A percentile compares a stretch with the other conserved stretches of the same genome.
These are phyloP conservation scores for Boletus semigastroideus DNA, from an alignment of 1,284 basidiomycete species.

Conservation along the genomic window DNA sequence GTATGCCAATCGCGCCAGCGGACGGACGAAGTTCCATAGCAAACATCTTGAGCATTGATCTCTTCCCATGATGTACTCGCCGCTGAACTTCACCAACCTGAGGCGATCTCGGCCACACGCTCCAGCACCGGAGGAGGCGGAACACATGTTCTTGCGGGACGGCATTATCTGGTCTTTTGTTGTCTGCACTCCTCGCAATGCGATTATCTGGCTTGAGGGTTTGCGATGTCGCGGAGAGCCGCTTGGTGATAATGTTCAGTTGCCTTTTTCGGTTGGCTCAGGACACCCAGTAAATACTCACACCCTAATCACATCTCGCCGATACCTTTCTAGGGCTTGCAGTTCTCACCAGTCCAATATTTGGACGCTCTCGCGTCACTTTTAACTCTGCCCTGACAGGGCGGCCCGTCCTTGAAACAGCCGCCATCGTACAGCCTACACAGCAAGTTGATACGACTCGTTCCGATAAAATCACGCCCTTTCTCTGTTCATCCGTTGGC, in stretches of 20 bases:
- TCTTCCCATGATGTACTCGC: too few relatives aligned
- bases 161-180: background rate
- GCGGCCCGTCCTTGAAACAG: background rate
- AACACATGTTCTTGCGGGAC: background rate
- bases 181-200: background rate
- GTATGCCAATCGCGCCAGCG: background rate
- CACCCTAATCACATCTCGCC: background rate
- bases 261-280: constrained; percentile 18
- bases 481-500: background rate
- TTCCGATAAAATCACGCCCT: constrained; percentile 20
- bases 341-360: background rate
- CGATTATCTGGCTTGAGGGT: background rate
- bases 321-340: background rate
- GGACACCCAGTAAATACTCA: constrained; percentile 8
- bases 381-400: background rate
- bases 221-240: background rate
- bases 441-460: constrained; percentile 20
- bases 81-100: background rate
- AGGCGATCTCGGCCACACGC: background rate
- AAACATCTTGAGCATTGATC: too few relatives aligned
- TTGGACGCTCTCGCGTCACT: background rate
- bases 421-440: constrained; percentile 17
- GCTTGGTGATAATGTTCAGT: background rate
- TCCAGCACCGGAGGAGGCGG: background rate
- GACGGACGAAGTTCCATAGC: background rate